Base-by-base conservation (phyloP, 23 red algal species). In the Gracilaria gracilis region DNA sequence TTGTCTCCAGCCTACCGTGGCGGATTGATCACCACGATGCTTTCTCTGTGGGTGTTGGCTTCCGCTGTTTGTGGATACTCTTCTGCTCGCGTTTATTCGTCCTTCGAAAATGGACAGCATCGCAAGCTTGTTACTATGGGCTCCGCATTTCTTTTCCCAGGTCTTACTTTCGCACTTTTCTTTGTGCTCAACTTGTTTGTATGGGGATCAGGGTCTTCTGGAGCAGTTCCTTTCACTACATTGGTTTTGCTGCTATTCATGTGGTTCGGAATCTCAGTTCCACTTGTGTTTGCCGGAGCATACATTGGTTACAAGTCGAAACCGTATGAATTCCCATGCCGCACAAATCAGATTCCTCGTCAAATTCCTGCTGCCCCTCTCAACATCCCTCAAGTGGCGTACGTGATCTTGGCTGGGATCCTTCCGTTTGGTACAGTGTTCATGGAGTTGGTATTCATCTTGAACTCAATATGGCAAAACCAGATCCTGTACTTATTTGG, bases 1-100 rank as follows among this genome's bases (percentile, higher is more conserved):
- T 72, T 99, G 44, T 96, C 94, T 47, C 97, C 97, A 34, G 97
- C 97, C 33, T 95, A 99, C 73, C 97, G 97, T 27, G 97, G 97
- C 67, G 94, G 92, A 25, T 79, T 99, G 42, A 88, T 99, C 28
- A 95, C 89, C 21, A 93, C 92, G 12, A 96, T 99, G 97, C 80
- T 96, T 36, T 80, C 86, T 28, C 77, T 96, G 29, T 96, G 94
- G 97, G 90, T 95, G 17, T 61, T 96, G 25, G 93, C 88, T 12
- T 91, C 91, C 3, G 37, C 93, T 0, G 49, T 96, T 57, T 74
- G 82, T 28, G 97, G 97, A 20, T 99, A 99, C 72, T 58, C 82
- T n/a, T 89, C 97, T 50, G 91, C 97, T 17, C 87, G 90, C 29
- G 77, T 96, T 34, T 99, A 99, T 55, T 85, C 84, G 21, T 83